A percentile compares a stretch with the other conserved stretches of the same genome.
Conservation (phyloP, 1,284 basidiomycete genomes). For the Phaffia rhodozyma region DNA sequence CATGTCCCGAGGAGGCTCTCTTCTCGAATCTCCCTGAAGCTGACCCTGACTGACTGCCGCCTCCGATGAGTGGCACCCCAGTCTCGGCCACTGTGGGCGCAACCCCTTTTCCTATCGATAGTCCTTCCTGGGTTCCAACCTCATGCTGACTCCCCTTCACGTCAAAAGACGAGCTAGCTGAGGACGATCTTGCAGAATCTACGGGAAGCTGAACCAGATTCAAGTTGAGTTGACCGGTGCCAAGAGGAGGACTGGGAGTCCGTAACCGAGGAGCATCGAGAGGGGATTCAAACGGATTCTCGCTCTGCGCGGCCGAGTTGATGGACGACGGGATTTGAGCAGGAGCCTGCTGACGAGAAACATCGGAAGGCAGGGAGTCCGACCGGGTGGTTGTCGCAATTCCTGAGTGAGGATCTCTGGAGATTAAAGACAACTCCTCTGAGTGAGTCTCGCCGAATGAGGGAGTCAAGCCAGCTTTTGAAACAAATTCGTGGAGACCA, state of each 20-base stretch:
- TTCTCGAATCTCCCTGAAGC: too few species aligned
- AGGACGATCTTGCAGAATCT: too few species aligned
- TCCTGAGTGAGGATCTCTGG: neutral
- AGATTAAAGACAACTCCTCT: neutral
- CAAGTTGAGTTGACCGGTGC: neutral
- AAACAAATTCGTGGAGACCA: neutral
- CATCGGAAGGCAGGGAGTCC: constrained; percentile 6
- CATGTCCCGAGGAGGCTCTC: too few species aligned
- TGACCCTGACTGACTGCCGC: too few species aligned
- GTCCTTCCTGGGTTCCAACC: too few species aligned
- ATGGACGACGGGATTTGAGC: neutral
- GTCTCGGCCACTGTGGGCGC: too few species aligned
- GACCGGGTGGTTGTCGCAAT: neutral
- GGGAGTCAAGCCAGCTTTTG: neutral
- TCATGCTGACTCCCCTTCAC: too few species aligned
- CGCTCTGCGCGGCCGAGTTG: neutral
- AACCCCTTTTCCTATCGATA: too few species aligned
- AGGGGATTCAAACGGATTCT: neutral
- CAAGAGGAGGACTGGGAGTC: too few species aligned
- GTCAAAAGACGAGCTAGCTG: too few species aligned
- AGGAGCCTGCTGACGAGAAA: neutral
- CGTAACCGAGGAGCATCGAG: neutral
- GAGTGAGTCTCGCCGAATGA: constrained; percentile 3
- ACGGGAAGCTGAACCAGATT: neutral
- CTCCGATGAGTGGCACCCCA: too few species aligned